Conservation (phyloP, 148 eudicot genomes). For the Hydrangea macrophylla region DNA sequence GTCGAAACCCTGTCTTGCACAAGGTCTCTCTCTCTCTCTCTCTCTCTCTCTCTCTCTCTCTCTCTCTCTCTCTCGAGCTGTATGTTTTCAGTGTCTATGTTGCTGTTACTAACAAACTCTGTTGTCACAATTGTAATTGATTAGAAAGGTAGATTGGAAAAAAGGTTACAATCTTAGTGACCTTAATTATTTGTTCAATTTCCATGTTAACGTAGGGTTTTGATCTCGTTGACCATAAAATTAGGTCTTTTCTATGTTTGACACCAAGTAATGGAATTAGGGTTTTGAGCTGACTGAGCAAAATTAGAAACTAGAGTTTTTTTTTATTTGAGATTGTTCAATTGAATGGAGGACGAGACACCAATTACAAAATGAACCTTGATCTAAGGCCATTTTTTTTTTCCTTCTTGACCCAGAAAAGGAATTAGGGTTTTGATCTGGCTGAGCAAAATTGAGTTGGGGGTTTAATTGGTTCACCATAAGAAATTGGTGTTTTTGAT, state of each 20-base stretch:
- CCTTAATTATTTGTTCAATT: not conserved
- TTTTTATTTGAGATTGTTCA: not conserved
- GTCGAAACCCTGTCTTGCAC: not conserved
- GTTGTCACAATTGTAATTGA: not conserved
- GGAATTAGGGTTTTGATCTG: constrained; percentile 6
- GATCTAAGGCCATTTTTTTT: too few relatives aligned
- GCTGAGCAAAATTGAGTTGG: not conserved
- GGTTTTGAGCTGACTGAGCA: not conserved
- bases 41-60: not conserved
- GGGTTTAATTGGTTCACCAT: not conserved
- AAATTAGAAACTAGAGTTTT: not conserved
- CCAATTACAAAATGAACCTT: constrained; percentile 63
- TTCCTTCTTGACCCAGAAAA: not conserved
- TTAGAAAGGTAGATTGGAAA: not conserved
- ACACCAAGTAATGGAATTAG: not conserved
- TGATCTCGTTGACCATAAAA: not conserved
- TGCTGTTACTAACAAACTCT: not conserved
- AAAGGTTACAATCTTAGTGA: not conserved
- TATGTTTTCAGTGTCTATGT: not conserved
- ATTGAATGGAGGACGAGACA: constrained; percentile 62
- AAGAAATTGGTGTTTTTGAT: not conserved
- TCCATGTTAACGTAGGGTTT: not conserved
- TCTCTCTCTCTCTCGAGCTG: not conserved
- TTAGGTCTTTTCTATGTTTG: constrained; percentile 1
- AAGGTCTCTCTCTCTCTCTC: constrained; percentile 7